Percentiles rank a stretch among this genome's conserved stretches.
Conservation (phyloP, 2,329 filamentous ascomycete species). For the Pseudopyricularia cyperi region DNA sequence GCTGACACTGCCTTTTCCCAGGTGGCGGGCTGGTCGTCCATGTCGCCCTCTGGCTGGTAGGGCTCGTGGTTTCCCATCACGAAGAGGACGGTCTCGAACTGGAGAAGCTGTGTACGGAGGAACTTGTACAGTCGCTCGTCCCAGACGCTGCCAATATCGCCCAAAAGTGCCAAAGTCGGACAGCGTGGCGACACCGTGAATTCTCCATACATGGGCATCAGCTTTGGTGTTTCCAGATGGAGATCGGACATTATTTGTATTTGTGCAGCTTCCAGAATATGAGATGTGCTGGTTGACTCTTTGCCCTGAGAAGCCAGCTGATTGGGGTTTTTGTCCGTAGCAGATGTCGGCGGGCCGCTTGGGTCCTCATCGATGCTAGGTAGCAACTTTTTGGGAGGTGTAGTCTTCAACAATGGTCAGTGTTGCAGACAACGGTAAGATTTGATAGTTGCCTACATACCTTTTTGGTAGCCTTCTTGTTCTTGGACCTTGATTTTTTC, state of each 20-base stretch:
- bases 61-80: conserved; percentile 35
- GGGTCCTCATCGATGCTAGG: too few relatives aligned
- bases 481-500: neutral
- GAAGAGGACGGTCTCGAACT: conserved; percentile 28
- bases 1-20: conserved; percentile 12
- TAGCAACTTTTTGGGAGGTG: neutral
- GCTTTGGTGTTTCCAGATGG: conserved; percentile 26
- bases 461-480: neutral
- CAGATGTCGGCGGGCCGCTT: too few relatives aligned
- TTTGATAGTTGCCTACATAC: neutral
- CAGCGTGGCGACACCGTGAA: conserved; percentile 5
- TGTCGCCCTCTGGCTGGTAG: conserved; percentile 10
- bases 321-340: neutral
- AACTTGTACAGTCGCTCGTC: conserved; percentile 23
- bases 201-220: neutral
- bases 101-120: conserved; percentile 22
- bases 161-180: conserved; percentile 31
- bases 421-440: neutral
- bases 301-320: neutral
- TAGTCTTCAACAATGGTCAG: neutral
- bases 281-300: neutral
- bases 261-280: neutral
- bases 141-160: conserved; percentile 30
- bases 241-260: conserved; percentile 19
- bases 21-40: conserved; percentile 7